Evolutionary conservation across 164 flowering plant species (phyloP), one percentile per base, ranked within the genome.

Genomic region (Vitis amurensis): DNA sequence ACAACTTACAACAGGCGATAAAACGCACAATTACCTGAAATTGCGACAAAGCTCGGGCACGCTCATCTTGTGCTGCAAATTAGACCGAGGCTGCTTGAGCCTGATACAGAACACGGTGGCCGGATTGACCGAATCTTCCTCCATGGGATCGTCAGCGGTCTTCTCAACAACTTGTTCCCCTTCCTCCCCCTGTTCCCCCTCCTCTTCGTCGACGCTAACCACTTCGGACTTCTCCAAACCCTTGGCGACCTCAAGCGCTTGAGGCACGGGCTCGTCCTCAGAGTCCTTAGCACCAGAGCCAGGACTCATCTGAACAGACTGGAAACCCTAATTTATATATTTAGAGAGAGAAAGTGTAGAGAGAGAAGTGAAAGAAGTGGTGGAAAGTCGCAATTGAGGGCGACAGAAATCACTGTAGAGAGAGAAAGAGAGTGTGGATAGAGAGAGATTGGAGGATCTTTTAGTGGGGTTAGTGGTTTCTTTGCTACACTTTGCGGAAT

Each of bases 41-140:
- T 88, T 93, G 37, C 98, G 93, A 72, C 99, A 95, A 51, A 95
- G 91, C 77, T 93, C 94, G 12, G 99, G 99, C 17, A 95, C 98
- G 68, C 97, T 93, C 99, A 95, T 95, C 67, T 93, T 93, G 70
- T 95, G 88, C 66, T 68, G 77, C 82, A 93, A 89, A 85, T 84
- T 89, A n/a, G 94, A 89, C 55, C 77, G 68, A 14, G 95, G 97
- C 84, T 95, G 99, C 70, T 87, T 90, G n/a, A 95, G 88, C 76
- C 81, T 73, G 31, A 95, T 89, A 16, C 87, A 81, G 64, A 95
- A 95, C 47, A 95, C 97, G 9, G 92, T 84, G 2, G 98, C 91
- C 11, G 96, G 91, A 64, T 76, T 67, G 1, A 68, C 78, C 2
- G 81, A 49, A 37, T 87, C 94, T 62, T 83, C 92, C 55, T 83